These are phyloP conservation scores for Trametes maxima DNA, from an alignment of 768 basidiomycete genomes.

Conservation along the genomic window DNA sequence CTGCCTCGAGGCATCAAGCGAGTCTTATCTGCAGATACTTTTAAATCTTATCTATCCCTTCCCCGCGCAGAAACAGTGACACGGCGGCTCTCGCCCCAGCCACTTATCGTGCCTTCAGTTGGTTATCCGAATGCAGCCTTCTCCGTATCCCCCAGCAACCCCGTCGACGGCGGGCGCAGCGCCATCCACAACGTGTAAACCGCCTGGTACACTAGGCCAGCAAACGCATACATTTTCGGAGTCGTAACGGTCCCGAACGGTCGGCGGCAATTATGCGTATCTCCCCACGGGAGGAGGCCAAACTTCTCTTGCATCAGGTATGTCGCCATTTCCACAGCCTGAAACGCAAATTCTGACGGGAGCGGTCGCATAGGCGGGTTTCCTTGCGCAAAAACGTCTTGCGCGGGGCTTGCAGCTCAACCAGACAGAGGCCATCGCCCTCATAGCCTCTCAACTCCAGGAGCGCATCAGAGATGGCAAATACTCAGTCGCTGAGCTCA, in stretches of 20 bases:
- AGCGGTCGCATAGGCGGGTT: conserved; percentile 60
- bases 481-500: conserved; percentile 85
- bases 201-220: neutral
- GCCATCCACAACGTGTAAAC: conserved; percentile 4
- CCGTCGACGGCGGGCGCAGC: neutral
- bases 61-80: neutral
- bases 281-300: conserved; percentile 74
- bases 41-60: conserved; percentile 8
- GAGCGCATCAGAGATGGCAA: conserved; percentile 92
- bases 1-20: conserved; percentile 20
- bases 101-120: conserved; percentile 1
- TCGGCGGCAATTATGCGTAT: conserved; percentile 54
- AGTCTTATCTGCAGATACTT: neutral
- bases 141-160: neutral
- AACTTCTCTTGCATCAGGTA: conserved; percentile 72
- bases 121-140: neutral
- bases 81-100: neutral
- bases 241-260: neutral
- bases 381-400: conserved; percentile 90
- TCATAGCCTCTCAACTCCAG: conserved; percentile 91
- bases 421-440: conserved; percentile 81
- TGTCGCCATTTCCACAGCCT: conserved; percentile 19
- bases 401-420: conserved; percentile 92
- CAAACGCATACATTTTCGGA: neutral
- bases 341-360: neutral